Conservation (phyloP, 495 filamentous ascomycete species). For the Cenococcum geophilum region DNA sequence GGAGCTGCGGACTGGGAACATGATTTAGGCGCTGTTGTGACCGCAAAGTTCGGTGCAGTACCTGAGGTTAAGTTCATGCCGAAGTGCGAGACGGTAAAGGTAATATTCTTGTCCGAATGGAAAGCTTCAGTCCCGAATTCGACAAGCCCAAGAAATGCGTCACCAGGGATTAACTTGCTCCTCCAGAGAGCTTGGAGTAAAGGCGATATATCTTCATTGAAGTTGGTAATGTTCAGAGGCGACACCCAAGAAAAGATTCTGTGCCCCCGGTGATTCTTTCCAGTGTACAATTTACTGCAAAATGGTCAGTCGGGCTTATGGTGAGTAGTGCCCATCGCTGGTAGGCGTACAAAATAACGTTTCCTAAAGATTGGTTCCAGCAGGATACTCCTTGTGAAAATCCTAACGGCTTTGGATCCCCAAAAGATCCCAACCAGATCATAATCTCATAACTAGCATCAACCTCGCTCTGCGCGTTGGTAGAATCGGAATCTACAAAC, state of each 20-base stretch:
- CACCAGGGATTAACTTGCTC: constrained; percentile 2
- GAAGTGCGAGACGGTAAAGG: constrained; percentile 16
- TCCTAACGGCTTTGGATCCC: constrained; percentile 17
- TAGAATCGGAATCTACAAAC: constrained; percentile 18
- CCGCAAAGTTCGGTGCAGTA: not conserved
- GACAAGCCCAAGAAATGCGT: constrained; percentile 18
- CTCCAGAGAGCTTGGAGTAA: constrained; percentile 15
- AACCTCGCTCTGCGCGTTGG: constrained; percentile 5
- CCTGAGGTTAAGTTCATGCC: constrained; percentile 2
- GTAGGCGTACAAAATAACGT: constrained; percentile 1
- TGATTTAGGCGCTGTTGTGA: constrained; percentile 10
- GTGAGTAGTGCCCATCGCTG: not conserved
- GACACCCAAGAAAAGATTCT: constrained; percentile 24
- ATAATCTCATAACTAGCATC: constrained; percentile 21
- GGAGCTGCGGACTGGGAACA: not conserved
- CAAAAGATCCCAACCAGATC: constrained; percentile 24
- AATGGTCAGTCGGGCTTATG: not conserved
- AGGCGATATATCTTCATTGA: constrained; percentile 19
- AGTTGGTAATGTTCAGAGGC: constrained; percentile 13
- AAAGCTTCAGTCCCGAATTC: constrained; percentile 26
- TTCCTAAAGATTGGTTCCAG: constrained; percentile 10
- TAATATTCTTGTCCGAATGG: constrained; percentile 22
- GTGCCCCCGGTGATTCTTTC: constrained; percentile 17
- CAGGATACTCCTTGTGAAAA: not conserved
- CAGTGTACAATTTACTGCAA: constrained; percentile 18